Evolutionary conservation across 1,139 yeast genomes (phyloP).

Genomic region (Debaryomyces coudertii): DNA sequence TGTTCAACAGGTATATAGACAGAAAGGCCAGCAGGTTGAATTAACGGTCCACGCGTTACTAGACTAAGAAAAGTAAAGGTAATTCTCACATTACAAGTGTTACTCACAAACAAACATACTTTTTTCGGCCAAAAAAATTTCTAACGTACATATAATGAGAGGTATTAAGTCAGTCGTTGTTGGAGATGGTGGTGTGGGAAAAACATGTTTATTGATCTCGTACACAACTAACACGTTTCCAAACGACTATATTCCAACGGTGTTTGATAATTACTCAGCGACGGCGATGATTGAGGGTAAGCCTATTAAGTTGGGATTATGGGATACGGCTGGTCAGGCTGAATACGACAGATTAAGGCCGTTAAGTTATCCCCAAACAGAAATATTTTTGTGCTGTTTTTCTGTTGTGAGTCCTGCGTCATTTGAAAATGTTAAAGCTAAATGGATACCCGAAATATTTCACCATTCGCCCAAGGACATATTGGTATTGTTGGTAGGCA

Average conservation of each 20-base stretch:
- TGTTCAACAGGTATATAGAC: slow-evolving; percentile 33
- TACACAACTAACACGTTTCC: slow-evolving; percentile 95
- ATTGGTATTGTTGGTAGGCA: slow-evolving; percentile 79
- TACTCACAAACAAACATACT: not conserved
- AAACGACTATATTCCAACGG: slow-evolving; percentile 93
- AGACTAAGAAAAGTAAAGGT: not conserved
- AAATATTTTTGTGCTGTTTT: slow-evolving; percentile 84
- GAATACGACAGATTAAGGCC: slow-evolving; percentile 93
- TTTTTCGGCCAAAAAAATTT: not conserved
- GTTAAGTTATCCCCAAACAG: slow-evolving; percentile 89
- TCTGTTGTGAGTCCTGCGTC: slow-evolving; percentile 83
- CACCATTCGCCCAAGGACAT: slow-evolving; percentile 83
- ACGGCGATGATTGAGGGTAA: slow-evolving; percentile 83
- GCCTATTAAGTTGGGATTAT: slow-evolving; percentile 78
- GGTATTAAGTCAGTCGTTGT: slow-evolving; percentile 94
- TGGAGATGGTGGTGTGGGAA: slow-evolving; percentile 98
- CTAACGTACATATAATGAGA: slow-evolving; percentile 54
- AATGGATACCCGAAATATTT: slow-evolving; percentile 87
- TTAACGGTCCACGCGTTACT: not conserved
- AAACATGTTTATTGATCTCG: slow-evolving; percentile 83
- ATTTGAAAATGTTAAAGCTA: slow-evolving; percentile 70
- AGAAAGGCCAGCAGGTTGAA: not conserved
- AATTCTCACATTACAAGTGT: not conserved
- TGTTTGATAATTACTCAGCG: slow-evolving; percentile 87
- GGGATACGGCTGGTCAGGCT: slow-evolving; percentile 99